Base-by-base conservation (phyloP, 352 stramenopile species). In the Peronospora tabacina region DNA sequence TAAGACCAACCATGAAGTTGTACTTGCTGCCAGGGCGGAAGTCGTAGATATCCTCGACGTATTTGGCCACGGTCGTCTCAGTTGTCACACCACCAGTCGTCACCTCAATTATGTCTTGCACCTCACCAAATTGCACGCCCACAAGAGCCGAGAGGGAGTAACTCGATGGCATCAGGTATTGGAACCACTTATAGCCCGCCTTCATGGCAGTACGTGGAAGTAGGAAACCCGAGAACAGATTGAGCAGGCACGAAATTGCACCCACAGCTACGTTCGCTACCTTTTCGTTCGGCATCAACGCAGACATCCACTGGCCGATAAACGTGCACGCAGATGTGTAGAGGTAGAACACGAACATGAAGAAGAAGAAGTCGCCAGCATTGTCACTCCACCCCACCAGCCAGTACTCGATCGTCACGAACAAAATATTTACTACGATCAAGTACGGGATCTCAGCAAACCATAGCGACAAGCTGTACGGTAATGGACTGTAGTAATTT, bases 191-290 rank as follows among this genome's bases (percentile, higher is more conserved):
- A 69, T 86, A 86, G n/a, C 65, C 77, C 0, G 17, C 1, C 29
- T 70, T 61, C 74, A 86, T 86, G 2, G 61, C n/a, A 13, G 70
- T 64, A 19, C 63, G 68, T 8, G 74, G 74, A 16, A 83, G 33
- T 22, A 85, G 17, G 55, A 68, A 86, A 6, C 74, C 74, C 5
- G 56, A 62, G 47, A 87, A 87, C 37, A 85, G 41, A 58, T 86
- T 88, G 36, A 85, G 78, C 33, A 85, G 36, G 37, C 67, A 82
- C 30, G 74, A 88, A 1, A 88, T 20, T 0, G 77, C 77, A 32
- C 77, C 74, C 19, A 88, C 72, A 3, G 77, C 77, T 5, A 88
- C 77, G 42, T 85, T 88, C 13, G 74, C 77, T 44, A 86, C 77
- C 69, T 88, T 88, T 44, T 72, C 58, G 53, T 85, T 85, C 7